These are phyloP conservation scores for Yarrowia sp. DNA, from an alignment of 805 yeast species.

Conservation along the genomic window DNA sequence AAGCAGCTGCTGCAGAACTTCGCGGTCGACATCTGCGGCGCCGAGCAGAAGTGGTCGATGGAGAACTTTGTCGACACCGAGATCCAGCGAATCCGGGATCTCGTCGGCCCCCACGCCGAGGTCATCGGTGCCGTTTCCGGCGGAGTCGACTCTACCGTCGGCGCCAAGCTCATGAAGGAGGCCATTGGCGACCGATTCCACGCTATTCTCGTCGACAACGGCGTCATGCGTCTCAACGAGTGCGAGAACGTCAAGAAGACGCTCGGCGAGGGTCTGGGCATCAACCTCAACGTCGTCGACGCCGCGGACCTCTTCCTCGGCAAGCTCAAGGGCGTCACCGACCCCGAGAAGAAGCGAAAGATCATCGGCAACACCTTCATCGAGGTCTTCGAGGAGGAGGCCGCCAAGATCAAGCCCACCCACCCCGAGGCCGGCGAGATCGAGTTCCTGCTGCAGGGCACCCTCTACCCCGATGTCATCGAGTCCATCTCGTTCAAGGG, in stretches of 20 bases:
- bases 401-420: slow-evolving; percentile 84
- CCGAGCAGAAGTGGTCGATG: slow-evolving; percentile 94
- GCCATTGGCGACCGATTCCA: slow-evolving; percentile 99
- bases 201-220: slow-evolving; percentile 96
- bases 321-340: slow-evolving; percentile 89
- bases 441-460: slow-evolving; percentile 93
- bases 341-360: slow-evolving; percentile 98
- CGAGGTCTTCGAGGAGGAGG: slow-evolving; percentile 94
- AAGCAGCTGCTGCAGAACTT: slow-evolving; percentile 83
- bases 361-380: slow-evolving; percentile 97
- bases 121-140: slow-evolving; percentile 99
- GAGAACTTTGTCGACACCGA: slow-evolving; percentile 96
- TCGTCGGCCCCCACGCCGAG: slow-evolving; percentile 97
- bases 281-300: slow-evolving; percentile 90
- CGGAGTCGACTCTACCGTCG: slow-evolving; percentile 99
- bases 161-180: slow-evolving; percentile 95
- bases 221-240: slow-evolving; percentile 94
- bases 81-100: slow-evolving; percentile 81
- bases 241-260: slow-evolving; percentile 85
- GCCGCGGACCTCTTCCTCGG: slow-evolving; percentile 86
- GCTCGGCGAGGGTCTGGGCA: slow-evolving; percentile 88
- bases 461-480: slow-evolving; percentile 96
- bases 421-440: slow-evolving; percentile 71
- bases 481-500: slow-evolving; percentile 99
- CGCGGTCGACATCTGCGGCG: slow-evolving; percentile 86